phyloP scores from a whole-genome alignment of 176 grass and related monocot species.

The Leersia perrieri region DNA sequence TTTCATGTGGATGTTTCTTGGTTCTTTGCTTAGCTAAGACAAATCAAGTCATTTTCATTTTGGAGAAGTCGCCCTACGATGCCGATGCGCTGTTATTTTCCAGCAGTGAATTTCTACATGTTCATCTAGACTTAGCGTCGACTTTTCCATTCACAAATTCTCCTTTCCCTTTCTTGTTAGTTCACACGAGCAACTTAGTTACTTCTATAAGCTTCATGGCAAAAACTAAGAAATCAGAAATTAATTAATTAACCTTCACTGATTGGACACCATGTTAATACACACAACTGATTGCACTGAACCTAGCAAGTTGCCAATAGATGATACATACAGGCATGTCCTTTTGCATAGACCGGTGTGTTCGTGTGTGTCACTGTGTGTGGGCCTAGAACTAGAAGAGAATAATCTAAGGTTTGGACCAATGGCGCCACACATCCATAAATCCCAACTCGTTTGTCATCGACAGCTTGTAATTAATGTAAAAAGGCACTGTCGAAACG shows the following conservation, averaged over 20 bases:
- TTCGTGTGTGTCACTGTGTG: neutral
- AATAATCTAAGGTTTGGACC: conserved; percentile 22
- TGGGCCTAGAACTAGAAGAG: neutral
- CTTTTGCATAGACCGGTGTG: neutral
- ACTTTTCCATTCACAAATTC: neutral
- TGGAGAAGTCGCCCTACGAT: neutral
- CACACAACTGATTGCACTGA: neutral
- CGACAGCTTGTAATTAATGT: conserved; percentile 34
- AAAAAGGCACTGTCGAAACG: conserved; percentile 38
- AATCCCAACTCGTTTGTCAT: conserved; percentile 8
- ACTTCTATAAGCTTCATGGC: neutral
- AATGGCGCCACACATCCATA: neutral
- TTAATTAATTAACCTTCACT: neutral
- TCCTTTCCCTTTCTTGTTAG: neutral
- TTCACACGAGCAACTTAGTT: neutral
- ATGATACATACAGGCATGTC: neutral
- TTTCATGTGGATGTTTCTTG: conserved; percentile 29
- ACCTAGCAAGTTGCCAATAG: neutral
- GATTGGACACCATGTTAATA: neutral
- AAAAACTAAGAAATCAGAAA: neutral
- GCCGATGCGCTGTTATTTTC: neutral
- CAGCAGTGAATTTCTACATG: conserved; percentile 7
- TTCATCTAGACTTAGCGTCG: neutral
- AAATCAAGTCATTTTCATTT: conserved; percentile 32
- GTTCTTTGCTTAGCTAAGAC: neutral